Evolutionary conservation across 2,329 filamentous ascomycete species (phyloP).

Genomic region (Fusarium vanettenii): DNA sequence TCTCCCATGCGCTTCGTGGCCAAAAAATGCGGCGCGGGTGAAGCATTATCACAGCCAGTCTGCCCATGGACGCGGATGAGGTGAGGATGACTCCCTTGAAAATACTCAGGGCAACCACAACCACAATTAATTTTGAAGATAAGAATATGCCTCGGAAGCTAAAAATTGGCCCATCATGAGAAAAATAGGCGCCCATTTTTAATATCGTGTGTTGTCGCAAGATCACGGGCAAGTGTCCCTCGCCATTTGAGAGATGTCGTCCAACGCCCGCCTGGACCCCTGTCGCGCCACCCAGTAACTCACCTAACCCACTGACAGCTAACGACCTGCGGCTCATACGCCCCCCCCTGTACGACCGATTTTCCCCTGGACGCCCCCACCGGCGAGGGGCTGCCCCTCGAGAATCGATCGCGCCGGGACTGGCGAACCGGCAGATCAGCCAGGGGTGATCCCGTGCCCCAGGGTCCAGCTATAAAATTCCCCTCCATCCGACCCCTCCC

Average conservation of each 20-base stretch:
- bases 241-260: constrained; percentile 3
- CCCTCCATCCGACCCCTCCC: not conserved
- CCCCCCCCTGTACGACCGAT: not conserved
- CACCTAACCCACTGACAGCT: constrained; percentile 15
- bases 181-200: not conserved
- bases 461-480: not conserved
- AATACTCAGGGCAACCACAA: constrained; percentile 30
- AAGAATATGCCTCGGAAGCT: constrained; percentile 17
- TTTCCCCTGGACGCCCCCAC: not conserved
- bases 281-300: not conserved
- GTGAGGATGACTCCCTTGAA: not conserved
- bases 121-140: constrained; percentile 12
- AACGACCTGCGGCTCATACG: not conserved
- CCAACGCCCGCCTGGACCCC: constrained; percentile 1
- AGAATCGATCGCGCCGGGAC: not conserved
- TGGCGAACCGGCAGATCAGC: constrained; percentile 26
- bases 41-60: not conserved
- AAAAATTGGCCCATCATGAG: not conserved
- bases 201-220: not conserved
- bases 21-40: not conserved
- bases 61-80: not conserved
- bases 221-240: constrained; percentile 23
- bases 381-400: not conserved
- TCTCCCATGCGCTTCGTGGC: not conserved
- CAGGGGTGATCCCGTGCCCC: constrained; percentile 21